phyloP scores from a whole-genome alignment of 306 rosid genomes.

The Urtica urens region DNA sequence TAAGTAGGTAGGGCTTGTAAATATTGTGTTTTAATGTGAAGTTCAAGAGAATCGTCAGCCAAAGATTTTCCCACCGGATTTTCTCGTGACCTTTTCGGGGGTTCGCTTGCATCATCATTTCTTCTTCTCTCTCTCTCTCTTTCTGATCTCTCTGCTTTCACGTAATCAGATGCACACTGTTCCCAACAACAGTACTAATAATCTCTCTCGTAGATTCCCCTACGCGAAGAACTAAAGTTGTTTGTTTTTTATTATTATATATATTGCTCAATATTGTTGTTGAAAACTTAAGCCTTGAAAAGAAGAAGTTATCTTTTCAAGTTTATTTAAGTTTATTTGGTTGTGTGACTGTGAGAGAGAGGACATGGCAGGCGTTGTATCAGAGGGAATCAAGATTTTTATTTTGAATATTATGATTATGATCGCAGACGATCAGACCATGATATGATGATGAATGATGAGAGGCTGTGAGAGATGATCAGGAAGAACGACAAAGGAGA shows the following conservation, averaged over 20 bases:
- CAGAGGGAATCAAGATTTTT: conserved; percentile 74
- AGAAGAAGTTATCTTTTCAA: too few relatives aligned
- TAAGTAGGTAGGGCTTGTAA: not conserved
- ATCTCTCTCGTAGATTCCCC: not conserved
- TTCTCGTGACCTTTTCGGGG: conserved; percentile 22
- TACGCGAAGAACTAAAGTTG: too few relatives aligned
- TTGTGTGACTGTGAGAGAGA: conserved; percentile 20
- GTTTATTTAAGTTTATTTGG: not conserved
- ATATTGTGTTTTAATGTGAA: not conserved
- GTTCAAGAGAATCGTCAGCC: not conserved
- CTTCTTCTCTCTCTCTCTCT: conserved; percentile 5
- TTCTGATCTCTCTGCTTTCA: not conserved
- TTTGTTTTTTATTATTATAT: too few relatives aligned
- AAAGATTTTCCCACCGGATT: conserved; percentile 22
- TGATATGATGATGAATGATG: conserved; percentile 19
- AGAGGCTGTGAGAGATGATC: conserved; percentile 2
- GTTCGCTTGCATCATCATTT: conserved; percentile 44
- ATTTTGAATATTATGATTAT: conserved; percentile 63
- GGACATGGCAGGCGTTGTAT: conserved; percentile 49
- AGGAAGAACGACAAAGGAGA: conserved; percentile 37
- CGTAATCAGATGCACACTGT: conserved; percentile 25
- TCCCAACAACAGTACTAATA: conserved; percentile 17
- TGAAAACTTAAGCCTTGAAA: too few relatives aligned
- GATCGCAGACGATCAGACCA: conserved; percentile 53
- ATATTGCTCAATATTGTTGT: too few relatives aligned